Evolutionary conservation across 768 basidiomycete genomes (phyloP).

Genomic region (Flagelloscypha sp.): DNA sequence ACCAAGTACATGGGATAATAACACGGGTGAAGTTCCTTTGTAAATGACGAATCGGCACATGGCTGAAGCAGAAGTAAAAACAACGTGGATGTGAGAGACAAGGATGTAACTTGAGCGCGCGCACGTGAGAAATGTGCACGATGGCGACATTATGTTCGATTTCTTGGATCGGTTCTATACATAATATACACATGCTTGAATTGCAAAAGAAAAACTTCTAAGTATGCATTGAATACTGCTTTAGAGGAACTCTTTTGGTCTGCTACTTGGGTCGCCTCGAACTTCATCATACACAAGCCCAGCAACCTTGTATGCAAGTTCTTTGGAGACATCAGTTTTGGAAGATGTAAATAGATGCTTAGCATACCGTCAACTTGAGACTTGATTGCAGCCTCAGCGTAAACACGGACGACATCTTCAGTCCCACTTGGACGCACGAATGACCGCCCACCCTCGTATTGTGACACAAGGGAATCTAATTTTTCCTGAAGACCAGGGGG

Average conservation of each 20-base stretch:
- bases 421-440: conserved; percentile 98
- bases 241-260: conserved; percentile 76
- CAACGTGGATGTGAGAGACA: conserved; percentile 1
- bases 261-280: conserved; percentile 66
- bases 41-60: conserved; percentile 94
- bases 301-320: conserved; percentile 79
- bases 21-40: conserved; percentile 90
- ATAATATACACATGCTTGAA: conserved; percentile 4
- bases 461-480: conserved; percentile 73
- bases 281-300: conserved; percentile 78
- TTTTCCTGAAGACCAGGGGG: conserved; percentile 74
- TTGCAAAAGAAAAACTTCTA: conserved; percentile 3
- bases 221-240: too few species aligned
- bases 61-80: conserved; percentile 1
- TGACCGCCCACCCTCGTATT: conserved; percentile 76
- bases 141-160: conserved; percentile 9
- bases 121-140: conserved; percentile 9
- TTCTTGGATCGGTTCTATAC: neutral
- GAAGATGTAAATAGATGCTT: conserved; percentile 4
- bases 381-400: conserved; percentile 79
- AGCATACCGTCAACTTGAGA: conserved; percentile 76
- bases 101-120: conserved; percentile 1
- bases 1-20: conserved; percentile 68
- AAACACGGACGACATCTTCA: conserved; percentile 96
- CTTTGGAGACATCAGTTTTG: conserved; percentile 27